A percentile compares a stretch with the other conserved stretches of the same genome.
Evolutionary conservation across 2,329 filamentous ascomycete species (phyloP).

Genomic region (Trichothecium roseum): DNA sequence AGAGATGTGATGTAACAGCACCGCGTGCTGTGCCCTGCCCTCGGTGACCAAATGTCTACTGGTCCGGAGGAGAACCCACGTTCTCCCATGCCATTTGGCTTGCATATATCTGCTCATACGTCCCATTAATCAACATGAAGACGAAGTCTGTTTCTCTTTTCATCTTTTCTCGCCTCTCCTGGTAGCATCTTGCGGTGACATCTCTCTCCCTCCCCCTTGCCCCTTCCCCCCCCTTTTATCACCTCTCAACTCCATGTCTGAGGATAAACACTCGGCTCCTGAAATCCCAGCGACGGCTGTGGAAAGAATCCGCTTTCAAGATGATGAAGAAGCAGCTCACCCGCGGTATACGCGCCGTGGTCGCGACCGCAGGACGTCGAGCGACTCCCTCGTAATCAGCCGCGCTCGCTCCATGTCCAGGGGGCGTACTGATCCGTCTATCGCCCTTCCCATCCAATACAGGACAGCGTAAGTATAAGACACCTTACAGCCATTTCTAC

Average conservation of each 20-base stretch:
- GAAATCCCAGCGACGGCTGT: not conserved
- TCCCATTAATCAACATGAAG: too few species aligned
- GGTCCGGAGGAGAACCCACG: too few species aligned
- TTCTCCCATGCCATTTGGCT: too few species aligned
- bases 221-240: not conserved
- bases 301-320: conserved; percentile 4
- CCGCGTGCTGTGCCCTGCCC: too few species aligned
- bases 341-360: not conserved
- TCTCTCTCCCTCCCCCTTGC: conserved; percentile 7
- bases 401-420: conserved; percentile 19
- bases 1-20: too few species aligned
- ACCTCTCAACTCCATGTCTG: not conserved
- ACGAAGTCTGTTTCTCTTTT: too few species aligned
- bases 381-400: conserved; percentile 29
- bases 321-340: conserved; percentile 4
- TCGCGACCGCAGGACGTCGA: conserved; percentile 11
- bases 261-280: not conserved
- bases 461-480: conserved; percentile 34
- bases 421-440: conserved; percentile 12
- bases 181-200: too few species aligned
- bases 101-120: too few species aligned
- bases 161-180: too few species aligned
- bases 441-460: conserved; percentile 40
- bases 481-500: not conserved
- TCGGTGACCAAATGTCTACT: too few species aligned